phyloP scores from a whole-genome alignment of 129 eudicot genomes.

The Lactuca sativa region DNA sequence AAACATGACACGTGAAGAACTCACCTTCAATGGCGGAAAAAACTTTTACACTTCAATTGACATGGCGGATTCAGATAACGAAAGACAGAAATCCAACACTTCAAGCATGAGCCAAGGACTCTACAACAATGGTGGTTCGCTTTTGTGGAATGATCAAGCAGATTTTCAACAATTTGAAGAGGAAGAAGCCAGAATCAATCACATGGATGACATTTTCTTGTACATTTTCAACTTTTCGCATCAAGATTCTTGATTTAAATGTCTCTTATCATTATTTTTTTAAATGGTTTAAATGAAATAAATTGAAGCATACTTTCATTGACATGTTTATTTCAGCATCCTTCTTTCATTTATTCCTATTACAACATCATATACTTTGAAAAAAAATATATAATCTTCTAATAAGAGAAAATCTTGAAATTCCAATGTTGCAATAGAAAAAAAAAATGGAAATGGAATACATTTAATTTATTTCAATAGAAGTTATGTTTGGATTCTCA shows the following conservation, averaged over 20 bases:
- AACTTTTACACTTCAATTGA: conserved; percentile 38
- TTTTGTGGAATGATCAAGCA: conserved; percentile 38
- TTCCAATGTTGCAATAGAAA: no score
- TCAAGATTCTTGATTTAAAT: conserved; percentile 40
- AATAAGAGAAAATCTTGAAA: background rate
- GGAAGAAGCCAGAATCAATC: conserved; percentile 46
- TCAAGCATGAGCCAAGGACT: conserved; percentile 43
- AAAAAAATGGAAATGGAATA: no score
- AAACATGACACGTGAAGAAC: conserved; percentile 35
- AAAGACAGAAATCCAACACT: conserved; percentile 31
- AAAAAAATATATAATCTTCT: no score
- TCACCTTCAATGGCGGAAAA: conserved; percentile 31
- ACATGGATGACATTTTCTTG: conserved; percentile 76
- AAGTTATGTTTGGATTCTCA: conserved; percentile 14
- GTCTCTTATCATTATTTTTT: conserved; percentile 29
- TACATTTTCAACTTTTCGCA: conserved; percentile 54
- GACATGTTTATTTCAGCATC: background rate
- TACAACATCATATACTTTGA: background rate
- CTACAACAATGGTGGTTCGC: conserved; percentile 30
- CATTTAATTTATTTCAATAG: background rate
- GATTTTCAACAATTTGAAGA: conserved; percentile 42
- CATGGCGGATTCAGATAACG: conserved; percentile 20
- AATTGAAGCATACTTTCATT: background rate
- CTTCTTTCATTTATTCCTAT: background rate
- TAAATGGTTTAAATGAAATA: background rate